Percentiles rank a stretch among this genome's conserved stretches.
phyloP scores from a whole-genome alignment of 306 rosid species.

The Dalbergia cochinchinensis region DNA sequence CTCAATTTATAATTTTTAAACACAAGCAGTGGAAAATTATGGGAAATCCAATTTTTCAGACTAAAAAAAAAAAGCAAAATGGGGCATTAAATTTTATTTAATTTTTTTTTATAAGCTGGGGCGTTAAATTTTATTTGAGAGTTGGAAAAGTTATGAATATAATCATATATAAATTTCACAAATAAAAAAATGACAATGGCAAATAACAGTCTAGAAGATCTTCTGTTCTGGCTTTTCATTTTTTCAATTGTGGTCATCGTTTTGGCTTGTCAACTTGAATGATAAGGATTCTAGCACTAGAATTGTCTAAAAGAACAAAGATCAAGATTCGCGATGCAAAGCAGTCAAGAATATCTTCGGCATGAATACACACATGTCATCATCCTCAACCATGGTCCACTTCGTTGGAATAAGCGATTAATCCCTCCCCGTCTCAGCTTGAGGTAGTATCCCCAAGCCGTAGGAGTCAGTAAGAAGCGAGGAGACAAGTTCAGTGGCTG shows the following conservation, averaged over 20 bases:
- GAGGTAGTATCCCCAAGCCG: background rate
- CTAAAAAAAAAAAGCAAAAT: no score
- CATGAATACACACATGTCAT: background rate
- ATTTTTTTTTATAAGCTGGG: no score
- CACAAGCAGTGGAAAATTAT: no score
- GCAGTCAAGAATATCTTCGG: background rate
- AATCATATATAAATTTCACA: no score
- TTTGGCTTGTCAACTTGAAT: background rate
- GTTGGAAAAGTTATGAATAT: no score
- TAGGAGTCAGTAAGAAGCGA: background rate
- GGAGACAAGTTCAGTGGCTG: no score
- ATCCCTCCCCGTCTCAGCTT: background rate
- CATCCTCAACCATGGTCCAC: background rate
- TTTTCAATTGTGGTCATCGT: no score
- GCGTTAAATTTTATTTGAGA: no score
- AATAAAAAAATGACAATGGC: no score
- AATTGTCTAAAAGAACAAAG: background rate
- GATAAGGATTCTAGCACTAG: conserved; percentile 4
- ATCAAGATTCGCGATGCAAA: background rate
- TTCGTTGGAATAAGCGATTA: background rate
- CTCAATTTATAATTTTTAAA: no score
- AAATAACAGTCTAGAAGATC: background rate
- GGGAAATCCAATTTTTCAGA: no score
- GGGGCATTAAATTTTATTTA: no score
- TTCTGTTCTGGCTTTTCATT: background rate